A percentile compares a stretch with the other conserved stretches of the same genome.
phyloP scores from a whole-genome alignment of 306 rosid species.

The Casuarina equisetifolia region DNA sequence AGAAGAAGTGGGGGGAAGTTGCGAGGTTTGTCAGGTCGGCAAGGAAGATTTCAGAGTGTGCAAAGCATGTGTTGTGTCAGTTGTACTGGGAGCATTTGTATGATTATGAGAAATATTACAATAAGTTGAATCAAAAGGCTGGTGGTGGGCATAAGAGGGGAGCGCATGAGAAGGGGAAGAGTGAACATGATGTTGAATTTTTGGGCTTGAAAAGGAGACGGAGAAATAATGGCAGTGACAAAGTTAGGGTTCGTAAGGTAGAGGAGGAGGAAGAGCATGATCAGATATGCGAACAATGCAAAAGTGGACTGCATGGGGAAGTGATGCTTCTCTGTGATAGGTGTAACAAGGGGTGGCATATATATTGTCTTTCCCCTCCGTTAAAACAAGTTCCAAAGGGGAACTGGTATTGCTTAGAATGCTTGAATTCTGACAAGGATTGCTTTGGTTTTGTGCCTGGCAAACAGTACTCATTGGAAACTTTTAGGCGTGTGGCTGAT shows the following conservation, averaged over 20 bases:
- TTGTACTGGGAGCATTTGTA: constrained; percentile 76
- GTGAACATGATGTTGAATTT: constrained; percentile 33
- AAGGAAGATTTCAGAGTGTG: constrained; percentile 67
- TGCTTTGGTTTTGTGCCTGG: constrained; percentile 97
- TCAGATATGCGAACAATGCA: constrained; percentile 93
- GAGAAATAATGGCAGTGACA: constrained; percentile 37
- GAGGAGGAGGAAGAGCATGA: constrained; percentile 57
- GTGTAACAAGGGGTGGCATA: constrained; percentile 97
- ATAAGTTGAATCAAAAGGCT: constrained; percentile 44
- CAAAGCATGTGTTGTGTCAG: constrained; percentile 84
- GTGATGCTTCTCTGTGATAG: constrained; percentile 96
- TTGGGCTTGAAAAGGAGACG: constrained; percentile 56
- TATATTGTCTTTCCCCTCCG: constrained; percentile 90
- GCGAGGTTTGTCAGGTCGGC: constrained; percentile 56
- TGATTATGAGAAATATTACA: constrained; percentile 71
- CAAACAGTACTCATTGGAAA: constrained; percentile 64
- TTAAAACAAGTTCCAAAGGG: constrained; percentile 79
- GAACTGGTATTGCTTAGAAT: constrained; percentile 93
- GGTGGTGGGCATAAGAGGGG: constrained; percentile 47
- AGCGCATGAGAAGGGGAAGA: constrained; percentile 41
- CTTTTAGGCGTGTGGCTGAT: constrained; percentile 78
- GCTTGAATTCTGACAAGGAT: constrained; percentile 87
- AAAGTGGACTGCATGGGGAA: constrained; percentile 95
- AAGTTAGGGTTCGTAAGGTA: constrained; percentile 41
- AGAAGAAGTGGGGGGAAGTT: constrained; percentile 92